A percentile compares a stretch with the other conserved stretches of the same genome.
phyloP scores from a whole-genome alignment of 2,329 filamentous ascomycete species.

The Fusarium sp. region DNA sequence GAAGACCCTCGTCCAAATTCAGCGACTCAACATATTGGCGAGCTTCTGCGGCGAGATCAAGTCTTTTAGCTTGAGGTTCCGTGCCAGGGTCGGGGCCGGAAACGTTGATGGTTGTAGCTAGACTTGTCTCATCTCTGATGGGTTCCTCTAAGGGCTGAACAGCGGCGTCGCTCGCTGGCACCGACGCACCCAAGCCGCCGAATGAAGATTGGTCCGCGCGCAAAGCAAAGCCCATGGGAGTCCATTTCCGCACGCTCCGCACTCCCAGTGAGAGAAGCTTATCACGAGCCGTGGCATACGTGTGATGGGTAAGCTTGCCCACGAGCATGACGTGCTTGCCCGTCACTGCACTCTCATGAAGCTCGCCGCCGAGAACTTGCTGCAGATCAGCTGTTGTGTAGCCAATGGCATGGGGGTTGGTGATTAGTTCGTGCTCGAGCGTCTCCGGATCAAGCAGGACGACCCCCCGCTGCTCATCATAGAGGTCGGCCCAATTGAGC shows the following conservation, averaged over 20 bases:
- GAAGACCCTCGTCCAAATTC: slow-evolving; percentile 17
- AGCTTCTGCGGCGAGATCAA: slow-evolving; percentile 18
- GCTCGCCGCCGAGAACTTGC: slow-evolving; percentile 14
- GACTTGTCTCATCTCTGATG: fast-evolving
- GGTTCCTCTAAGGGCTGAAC: slow-evolving; percentile 9
- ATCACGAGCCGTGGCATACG: slow-evolving; percentile 32
- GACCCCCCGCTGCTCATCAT: slow-evolving; percentile 33
- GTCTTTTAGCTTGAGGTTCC: background rate
- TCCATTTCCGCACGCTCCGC: slow-evolving; percentile 24
- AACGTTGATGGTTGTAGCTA: background rate
- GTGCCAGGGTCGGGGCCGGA: background rate
- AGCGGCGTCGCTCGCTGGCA: slow-evolving; percentile 26
- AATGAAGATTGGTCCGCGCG: background rate
- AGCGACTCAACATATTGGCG: slow-evolving; percentile 23
- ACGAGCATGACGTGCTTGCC: slow-evolving; percentile 35
- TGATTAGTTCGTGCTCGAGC: slow-evolving; percentile 29
- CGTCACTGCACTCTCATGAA: background rate
- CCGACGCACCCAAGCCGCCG: slow-evolving; percentile 21
- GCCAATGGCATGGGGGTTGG: slow-evolving; percentile 31
- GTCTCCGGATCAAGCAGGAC: slow-evolving; percentile 32
- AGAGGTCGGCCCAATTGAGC: slow-evolving; percentile 33
- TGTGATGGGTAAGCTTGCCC: slow-evolving; percentile 9
- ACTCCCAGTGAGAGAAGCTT: slow-evolving; percentile 26
- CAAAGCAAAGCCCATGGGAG: background rate
- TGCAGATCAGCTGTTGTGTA: slow-evolving; percentile 19